Conservation (phyloP, 257 asterid genomes). For the Capsicum rhomboideum region DNA sequence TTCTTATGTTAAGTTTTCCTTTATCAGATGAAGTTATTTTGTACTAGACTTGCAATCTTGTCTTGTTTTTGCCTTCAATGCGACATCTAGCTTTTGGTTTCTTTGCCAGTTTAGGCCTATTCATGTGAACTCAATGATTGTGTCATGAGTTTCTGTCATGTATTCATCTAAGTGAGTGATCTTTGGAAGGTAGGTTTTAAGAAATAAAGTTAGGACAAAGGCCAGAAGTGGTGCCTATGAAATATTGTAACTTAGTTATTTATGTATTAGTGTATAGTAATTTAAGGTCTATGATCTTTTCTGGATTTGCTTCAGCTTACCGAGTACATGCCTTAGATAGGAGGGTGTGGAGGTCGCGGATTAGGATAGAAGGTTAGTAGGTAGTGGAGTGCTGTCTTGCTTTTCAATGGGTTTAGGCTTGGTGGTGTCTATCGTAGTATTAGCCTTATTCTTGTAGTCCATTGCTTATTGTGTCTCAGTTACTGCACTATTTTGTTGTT, state of each 20-base stretch:
- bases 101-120: not conserved
- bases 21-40: not conserved
- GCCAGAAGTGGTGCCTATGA: not conserved
- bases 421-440: no score
- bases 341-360: no score
- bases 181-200: not conserved
- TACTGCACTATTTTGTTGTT: no score
- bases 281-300: slow-evolving; percentile 5
- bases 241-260: not conserved
- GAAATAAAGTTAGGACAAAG: not conserved
- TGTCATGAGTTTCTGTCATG: not conserved
- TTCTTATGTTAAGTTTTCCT: not conserved
- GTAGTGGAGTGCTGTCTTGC: no score
- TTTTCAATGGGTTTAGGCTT: no score
- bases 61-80: not conserved
- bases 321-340: no score
- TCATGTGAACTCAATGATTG: not conserved
- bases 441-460: no score
- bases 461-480: no score
- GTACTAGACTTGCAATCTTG: not conserved
- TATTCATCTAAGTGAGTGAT: not conserved
- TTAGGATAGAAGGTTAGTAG: no score
- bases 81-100: not conserved
- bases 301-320: not conserved
- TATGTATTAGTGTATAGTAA: not conserved